Evolutionary conservation across 306 rosid genomes (phyloP).

Genomic region (Psophocarpus tetragonolobus): DNA sequence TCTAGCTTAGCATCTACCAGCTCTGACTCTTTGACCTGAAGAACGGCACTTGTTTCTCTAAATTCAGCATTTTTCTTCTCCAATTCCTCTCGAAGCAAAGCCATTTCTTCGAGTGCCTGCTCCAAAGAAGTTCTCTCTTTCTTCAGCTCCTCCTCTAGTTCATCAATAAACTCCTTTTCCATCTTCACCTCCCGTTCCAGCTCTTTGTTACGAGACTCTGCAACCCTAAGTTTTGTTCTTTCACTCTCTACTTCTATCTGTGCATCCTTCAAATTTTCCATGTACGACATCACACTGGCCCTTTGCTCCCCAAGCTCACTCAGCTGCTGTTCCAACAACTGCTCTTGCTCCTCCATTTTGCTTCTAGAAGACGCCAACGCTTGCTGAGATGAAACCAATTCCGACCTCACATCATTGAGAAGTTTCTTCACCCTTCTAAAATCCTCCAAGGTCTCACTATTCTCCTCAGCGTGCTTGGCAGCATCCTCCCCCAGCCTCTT

Average conservation of each 20-base stretch:
- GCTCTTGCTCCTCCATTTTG: constrained; percentile 75
- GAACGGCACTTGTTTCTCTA: constrained; percentile 48
- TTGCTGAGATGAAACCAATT: constrained; percentile 86
- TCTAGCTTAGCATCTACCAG: constrained; percentile 80
- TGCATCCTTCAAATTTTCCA: constrained; percentile 64
- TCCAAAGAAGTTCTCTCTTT: constrained; percentile 64
- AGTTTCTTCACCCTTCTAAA: constrained; percentile 73
- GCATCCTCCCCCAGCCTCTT: constrained; percentile 62
- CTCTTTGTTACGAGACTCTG: constrained; percentile 66
- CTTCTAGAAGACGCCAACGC: constrained; percentile 64
- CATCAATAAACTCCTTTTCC: constrained; percentile 64
- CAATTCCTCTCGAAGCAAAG: constrained; percentile 61
- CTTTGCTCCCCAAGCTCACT: constrained; percentile 72
- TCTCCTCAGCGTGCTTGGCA: constrained; percentile 53
- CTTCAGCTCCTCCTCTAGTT: constrained; percentile 65
- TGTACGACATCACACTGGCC: constrained; percentile 60
- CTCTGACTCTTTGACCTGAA: constrained; percentile 64
- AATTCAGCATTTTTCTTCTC: constrained; percentile 51
- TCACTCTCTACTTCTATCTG: constrained; percentile 79
- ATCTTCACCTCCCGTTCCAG: constrained; percentile 58
- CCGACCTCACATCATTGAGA: constrained; percentile 71
- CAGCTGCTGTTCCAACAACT: constrained; percentile 60
- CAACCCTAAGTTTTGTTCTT: constrained; percentile 58
- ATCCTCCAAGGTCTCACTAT: constrained; percentile 55
- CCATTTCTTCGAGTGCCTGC: constrained; percentile 61